These are phyloP conservation scores for Saturnispora gosingensis DNA, from an alignment of 805 yeast species.

Conservation along the genomic window DNA sequence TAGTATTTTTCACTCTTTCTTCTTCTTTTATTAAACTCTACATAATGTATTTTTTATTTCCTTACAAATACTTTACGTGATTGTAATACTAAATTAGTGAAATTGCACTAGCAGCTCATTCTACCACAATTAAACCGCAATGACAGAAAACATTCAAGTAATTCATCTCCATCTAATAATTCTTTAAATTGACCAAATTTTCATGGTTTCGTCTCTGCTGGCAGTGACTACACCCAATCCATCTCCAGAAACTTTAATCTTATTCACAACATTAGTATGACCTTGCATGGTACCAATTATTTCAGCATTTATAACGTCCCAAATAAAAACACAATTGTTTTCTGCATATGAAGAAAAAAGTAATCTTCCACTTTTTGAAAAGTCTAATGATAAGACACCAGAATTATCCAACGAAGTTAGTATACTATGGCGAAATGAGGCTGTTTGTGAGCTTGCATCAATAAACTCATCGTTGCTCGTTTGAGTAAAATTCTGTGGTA, in stretches of 20 bases:
- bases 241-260: slow-evolving; percentile 59
- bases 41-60: not conserved
- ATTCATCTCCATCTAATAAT: not conserved
- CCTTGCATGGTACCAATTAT: slow-evolving; percentile 60
- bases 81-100: not conserved
- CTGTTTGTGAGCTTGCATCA: slow-evolving; percentile 9
- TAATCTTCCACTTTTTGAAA: slow-evolving; percentile 65
- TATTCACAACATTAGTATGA: slow-evolving; percentile 52
- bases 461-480: not conserved
- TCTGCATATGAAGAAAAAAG: slow-evolving; percentile 72
- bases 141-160: not conserved
- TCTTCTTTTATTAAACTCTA: not conserved
- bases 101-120: not conserved
- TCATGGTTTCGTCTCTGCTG: slow-evolving; percentile 71
- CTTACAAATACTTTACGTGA: not conserved
- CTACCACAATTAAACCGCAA: not conserved
- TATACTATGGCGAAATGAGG: slow-evolving; percentile 21
- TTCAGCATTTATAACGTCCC: slow-evolving; percentile 66
- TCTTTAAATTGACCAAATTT: slow-evolving; percentile 43
- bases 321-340: slow-evolving; percentile 52
- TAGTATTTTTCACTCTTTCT: not conserved
- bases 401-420: slow-evolving; percentile 40
- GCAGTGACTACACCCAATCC: slow-evolving; percentile 72
- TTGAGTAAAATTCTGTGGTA: slow-evolving; percentile 1
- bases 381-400: slow-evolving; percentile 67